Base-by-base conservation (phyloP, 805 yeast species). In the Priceomyces haplophilus region DNA sequence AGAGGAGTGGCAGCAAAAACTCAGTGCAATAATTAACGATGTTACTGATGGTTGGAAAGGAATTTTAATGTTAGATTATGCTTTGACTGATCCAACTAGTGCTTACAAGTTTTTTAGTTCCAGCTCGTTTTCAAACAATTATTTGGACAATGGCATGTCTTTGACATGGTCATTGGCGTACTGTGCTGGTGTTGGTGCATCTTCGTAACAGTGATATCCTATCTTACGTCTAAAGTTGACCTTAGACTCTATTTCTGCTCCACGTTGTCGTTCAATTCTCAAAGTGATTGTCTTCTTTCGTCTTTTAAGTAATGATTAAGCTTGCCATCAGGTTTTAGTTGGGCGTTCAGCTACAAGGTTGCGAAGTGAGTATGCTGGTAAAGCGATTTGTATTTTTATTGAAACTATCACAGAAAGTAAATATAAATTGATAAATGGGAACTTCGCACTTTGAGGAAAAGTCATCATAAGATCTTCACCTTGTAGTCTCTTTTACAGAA, bases 1-100 rank as follows among this genome's bases (percentile, higher is more conserved):
- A 34, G 67, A 77, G 52, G 82, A 69, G 52, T 64, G 76, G 76
- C 53, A 65, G 38, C 43, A 53, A 47, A 37, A 46, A 49, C 55
- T 62, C 21, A 53, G 53, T 8, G 35, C 58, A 0, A 56, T 78
- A 19, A 68, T 75, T 15, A 69, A 55, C 20, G 48, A 53, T 2
- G 64, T 81, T 6, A 66, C 73, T n/a, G 76, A 70, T 47, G 79
- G 79, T 8, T 85, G 91, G 93, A 71, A 72, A 31, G 88, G 91
- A 18, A 74, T 74, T 19, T 46, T 44, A 19, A 47, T 44, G 50
- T 38, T 54, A 27, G 53, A 55, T 40, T 46, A 41, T 19, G 56
- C 56, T 7, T 34, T 54, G n/a, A 41, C 43, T 15, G 51, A 55
- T 40, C 54, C 58, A 2, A 34, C 21, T n/a, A 42, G 41, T 23